Evolutionary conservation across 1,284 basidiomycete genomes (phyloP), one percentile per base, ranked within the genome.

Genomic region (Cutaneotrichosporon sp.): DNA sequence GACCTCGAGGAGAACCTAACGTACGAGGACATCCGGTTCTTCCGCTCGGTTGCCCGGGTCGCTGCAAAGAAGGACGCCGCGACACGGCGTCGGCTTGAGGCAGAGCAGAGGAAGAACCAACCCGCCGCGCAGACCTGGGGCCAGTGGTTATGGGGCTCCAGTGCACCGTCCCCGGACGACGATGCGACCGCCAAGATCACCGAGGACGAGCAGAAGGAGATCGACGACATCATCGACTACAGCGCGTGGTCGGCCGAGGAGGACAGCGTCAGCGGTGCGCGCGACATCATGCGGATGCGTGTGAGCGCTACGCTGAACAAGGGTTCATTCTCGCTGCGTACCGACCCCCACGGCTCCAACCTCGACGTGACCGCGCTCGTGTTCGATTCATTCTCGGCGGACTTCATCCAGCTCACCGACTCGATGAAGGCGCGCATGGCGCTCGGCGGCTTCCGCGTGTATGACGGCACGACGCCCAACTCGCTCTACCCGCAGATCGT

Each of bases 11-110:
- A 79, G 68, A 92, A 91, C 74, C 83, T 99, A 13, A 85, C 87
- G 0, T 99, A 98, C 73, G 92, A 97, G 75, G 97, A 99, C 72
- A 90, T 99, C 57, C 89, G 97, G 13, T 98, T 98, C 80, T 99
- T 98, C 81, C 87, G 97, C 25, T 98, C 95, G 4, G 92, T 99
- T 63, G 93, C 94, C 0, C 87, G 93, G 9, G 93, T 91, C 8
- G 88, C 89, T 68, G 82, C 97, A 18, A 88, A 89, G 68, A 94
- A 97, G 74, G 93, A 99, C 71, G 83, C 87, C 34, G 89, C 86
- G 1, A 81, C 88, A 29, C 84, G 86, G 51, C 86, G 86, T 72
- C 84, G 83, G 62, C 77, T 90, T 9, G 89, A 92, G 71, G 85
- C 87, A 55, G 89, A 91, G 72, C 85, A 84, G 72, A 77, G 70